These are phyloP conservation scores for Paraconiothyrium sp. DNA, from an alignment of 2,329 filamentous ascomycete genomes.

Conservation along the genomic window DNA sequence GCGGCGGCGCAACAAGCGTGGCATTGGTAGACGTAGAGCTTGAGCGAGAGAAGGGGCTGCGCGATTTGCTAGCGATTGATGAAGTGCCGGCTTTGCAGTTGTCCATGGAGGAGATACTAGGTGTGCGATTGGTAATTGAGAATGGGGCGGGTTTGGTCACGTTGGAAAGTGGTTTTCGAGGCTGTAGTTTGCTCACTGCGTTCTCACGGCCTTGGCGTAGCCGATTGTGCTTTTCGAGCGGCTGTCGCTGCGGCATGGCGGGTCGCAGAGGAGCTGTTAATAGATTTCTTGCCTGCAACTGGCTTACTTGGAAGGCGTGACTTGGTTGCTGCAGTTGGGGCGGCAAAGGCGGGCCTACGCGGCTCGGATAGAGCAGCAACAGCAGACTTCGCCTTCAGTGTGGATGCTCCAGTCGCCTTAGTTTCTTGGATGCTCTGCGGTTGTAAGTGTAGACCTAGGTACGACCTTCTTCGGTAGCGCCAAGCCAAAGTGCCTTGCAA, in stretches of 20 bases:
- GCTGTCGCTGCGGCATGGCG: slow-evolving; percentile 70
- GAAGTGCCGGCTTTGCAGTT: slow-evolving; percentile 26
- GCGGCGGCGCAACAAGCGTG: slow-evolving; percentile 36
- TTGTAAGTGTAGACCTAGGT: slow-evolving; percentile 23
- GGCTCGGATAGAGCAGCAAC: slow-evolving; percentile 53
- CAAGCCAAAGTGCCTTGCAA: slow-evolving; percentile 39
- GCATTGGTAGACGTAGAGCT: slow-evolving; percentile 44
- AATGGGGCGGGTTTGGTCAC: slow-evolving; percentile 43
- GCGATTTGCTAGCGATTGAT: slow-evolving; percentile 24
- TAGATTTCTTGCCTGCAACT: slow-evolving; percentile 53
- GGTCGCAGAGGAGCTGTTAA: slow-evolving; percentile 59
- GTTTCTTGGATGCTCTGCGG: slow-evolving; percentile 26
- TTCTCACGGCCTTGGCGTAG: slow-evolving; percentile 78
- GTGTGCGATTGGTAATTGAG: slow-evolving; percentile 32
- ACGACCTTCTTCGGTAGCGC: slow-evolving; percentile 40
- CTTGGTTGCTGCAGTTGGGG: slow-evolving; percentile 52
- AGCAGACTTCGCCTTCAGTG: slow-evolving; percentile 62
- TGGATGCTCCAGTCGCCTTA: slow-evolving; percentile 55
- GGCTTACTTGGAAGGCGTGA: slow-evolving; percentile 47
- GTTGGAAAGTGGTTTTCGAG: slow-evolving; percentile 50
- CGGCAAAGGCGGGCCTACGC: slow-evolving; percentile 49
- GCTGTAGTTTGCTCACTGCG: slow-evolving; percentile 53
- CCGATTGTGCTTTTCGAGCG: slow-evolving; percentile 85
- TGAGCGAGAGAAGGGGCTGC: slow-evolving; percentile 42
- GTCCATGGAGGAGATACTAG: slow-evolving; percentile 27